A percentile compares a stretch with the other conserved stretches of the same genome.
Evolutionary conservation across 352 stramenopile genomes (phyloP).

Genomic region (Pythium inflatum): DNA sequence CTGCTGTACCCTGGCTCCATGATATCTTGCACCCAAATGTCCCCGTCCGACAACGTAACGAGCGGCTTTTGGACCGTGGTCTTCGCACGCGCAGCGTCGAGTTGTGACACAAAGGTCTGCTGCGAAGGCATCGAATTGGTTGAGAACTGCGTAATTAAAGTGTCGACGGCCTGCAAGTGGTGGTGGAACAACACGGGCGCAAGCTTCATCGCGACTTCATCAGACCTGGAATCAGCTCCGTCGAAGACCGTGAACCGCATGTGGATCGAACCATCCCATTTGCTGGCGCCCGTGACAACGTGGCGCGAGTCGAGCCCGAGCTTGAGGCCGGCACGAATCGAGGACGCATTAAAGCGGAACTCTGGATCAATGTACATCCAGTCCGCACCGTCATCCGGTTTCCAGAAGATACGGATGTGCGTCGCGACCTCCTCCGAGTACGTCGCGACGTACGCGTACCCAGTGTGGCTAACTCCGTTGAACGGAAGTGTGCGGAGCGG

Average conservation of each 20-base stretch:
- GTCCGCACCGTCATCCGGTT: neutral
- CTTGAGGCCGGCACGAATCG: constrained; percentile 12
- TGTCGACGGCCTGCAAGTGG: constrained; percentile 18
- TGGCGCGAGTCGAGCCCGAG: constrained; percentile 21
- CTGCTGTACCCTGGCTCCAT: constrained; percentile 25
- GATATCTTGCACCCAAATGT: constrained; percentile 23
- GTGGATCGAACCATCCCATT: constrained; percentile 16
- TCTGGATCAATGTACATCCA: constrained; percentile 26
- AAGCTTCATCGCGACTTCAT: constrained; percentile 25
- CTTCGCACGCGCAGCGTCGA: constrained; percentile 17
- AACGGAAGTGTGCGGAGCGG: constrained; percentile 13
- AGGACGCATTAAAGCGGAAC: constrained; percentile 22
- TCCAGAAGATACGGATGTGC: constrained; percentile 25
- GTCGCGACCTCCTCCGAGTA: constrained; percentile 10
- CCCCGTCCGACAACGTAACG: neutral
- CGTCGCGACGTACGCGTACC: neutral
- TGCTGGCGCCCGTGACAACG: constrained; percentile 5
- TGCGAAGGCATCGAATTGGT: constrained; percentile 10
- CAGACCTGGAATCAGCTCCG: neutral
- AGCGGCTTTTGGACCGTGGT: neutral
- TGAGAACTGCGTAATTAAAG: constrained; percentile 14
- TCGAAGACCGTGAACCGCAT: constrained; percentile 19
- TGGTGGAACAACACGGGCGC: constrained; percentile 26
- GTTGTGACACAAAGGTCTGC: constrained; percentile 11
- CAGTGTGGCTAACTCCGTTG: neutral